A percentile compares a stretch with the other conserved stretches of the same genome.
These are phyloP conservation scores for Yarrowia yakushimensis DNA, from an alignment of 805 yeast species.

Conservation along the genomic window DNA sequence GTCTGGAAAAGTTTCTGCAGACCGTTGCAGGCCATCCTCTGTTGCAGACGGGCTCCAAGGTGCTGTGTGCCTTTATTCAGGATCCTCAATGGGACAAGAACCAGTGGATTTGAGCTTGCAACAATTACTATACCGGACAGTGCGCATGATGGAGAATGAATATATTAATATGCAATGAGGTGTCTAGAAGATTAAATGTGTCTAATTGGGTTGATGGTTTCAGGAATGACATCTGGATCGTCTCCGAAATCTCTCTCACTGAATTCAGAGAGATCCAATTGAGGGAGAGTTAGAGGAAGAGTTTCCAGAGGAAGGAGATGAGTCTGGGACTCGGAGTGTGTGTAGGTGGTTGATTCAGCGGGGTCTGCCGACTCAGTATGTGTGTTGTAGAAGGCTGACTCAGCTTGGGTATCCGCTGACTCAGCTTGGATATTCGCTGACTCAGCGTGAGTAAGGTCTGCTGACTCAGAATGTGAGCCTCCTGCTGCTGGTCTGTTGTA, in stretches of 20 bases:
- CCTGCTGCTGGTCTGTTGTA: too few species aligned
- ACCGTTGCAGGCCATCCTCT: constrained; percentile 89
- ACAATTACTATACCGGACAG: not conserved
- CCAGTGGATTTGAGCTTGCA: constrained; percentile 17
- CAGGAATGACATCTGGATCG: not conserved
- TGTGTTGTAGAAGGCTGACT: too few species aligned
- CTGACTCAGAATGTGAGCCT: too few species aligned
- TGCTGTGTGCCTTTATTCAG: constrained; percentile 78
- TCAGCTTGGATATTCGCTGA: too few species aligned
- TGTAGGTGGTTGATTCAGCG: too few species aligned
- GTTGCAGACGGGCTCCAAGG: constrained; percentile 79
- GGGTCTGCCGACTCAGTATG: too few species aligned
- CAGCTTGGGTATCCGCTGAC: too few species aligned
- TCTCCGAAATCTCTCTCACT: too few species aligned
- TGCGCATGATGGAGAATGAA: constrained; percentile 13
- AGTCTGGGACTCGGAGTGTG: not conserved
- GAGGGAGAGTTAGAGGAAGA: too few species aligned
- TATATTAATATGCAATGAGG: not conserved
- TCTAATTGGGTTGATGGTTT: not conserved
- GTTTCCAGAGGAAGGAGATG: too few species aligned
- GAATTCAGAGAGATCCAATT: not conserved
- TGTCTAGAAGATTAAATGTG: not conserved
- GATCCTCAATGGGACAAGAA: constrained; percentile 71
- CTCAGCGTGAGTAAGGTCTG: too few species aligned
- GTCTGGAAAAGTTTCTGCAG: constrained; percentile 72